These are phyloP conservation scores for Trichoderma afroharzianum DNA, from an alignment of 2,329 filamentous ascomycete species.

Conservation along the genomic window DNA sequence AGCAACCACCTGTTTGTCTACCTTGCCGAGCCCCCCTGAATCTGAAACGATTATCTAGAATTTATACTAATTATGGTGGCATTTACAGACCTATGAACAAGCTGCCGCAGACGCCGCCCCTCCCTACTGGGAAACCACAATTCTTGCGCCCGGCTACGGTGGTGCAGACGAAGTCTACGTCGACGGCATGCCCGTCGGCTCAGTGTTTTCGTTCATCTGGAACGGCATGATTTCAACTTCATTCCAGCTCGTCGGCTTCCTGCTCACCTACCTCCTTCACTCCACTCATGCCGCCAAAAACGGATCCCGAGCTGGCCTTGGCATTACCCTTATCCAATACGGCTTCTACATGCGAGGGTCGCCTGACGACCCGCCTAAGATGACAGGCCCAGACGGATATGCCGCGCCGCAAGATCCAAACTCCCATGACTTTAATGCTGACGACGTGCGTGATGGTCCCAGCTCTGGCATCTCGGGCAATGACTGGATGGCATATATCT, in stretches of 20 bases:
- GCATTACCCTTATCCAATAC: slow-evolving; percentile 92
- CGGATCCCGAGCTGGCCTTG: slow-evolving; percentile 87
- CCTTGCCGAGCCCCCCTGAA: not conserved
- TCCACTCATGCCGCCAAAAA: slow-evolving; percentile 98
- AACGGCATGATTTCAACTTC: slow-evolving; percentile 97
- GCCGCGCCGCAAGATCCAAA: slow-evolving; percentile 82
- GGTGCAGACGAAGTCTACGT: slow-evolving; percentile 95
- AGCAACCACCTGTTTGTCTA: slow-evolving; percentile 80
- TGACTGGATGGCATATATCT: slow-evolving; percentile 85
- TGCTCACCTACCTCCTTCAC: slow-evolving; percentile 95
- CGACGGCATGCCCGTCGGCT: slow-evolving; percentile 89
- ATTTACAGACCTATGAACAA: slow-evolving; percentile 85
- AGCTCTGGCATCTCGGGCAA: slow-evolving; percentile 61
- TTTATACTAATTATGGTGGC: not conserved
- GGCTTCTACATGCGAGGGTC: slow-evolving; percentile 89
- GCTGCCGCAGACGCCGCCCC: slow-evolving; percentile 93
- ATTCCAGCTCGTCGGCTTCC: slow-evolving; percentile 94
- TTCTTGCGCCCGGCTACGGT: slow-evolving; percentile 84
- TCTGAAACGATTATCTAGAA: not conserved
- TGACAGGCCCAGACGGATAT: slow-evolving; percentile 54
- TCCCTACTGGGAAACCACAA: slow-evolving; percentile 98
- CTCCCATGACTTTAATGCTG: slow-evolving; percentile 80
- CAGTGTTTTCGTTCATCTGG: slow-evolving; percentile 83
- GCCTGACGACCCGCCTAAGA: slow-evolving; percentile 41
- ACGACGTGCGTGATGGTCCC: slow-evolving; percentile 52